Conservation (phyloP, 495 filamentous ascomycete species). For the Podospora didyma region DNA sequence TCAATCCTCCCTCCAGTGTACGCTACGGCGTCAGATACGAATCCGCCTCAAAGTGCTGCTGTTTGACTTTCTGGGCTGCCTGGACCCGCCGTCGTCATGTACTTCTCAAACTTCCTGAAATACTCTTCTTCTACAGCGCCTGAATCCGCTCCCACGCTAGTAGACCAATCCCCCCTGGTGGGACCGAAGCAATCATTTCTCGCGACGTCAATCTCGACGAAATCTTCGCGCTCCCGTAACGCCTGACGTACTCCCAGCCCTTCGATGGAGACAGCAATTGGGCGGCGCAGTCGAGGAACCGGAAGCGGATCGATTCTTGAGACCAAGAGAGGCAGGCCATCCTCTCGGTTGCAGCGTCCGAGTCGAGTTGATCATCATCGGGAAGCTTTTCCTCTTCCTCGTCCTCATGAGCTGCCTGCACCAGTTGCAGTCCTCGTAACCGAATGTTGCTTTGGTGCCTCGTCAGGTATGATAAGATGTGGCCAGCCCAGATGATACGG, state of each 20-base stretch:
- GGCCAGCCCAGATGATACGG: not conserved
- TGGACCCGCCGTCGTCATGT: too few species aligned
- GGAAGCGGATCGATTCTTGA: not conserved
- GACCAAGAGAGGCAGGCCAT: too few species aligned
- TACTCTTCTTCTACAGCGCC: too few species aligned
- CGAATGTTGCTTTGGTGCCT: not conserved
- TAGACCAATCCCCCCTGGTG: too few species aligned
- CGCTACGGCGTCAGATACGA: too few species aligned
- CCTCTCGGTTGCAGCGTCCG: not conserved
- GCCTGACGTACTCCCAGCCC: not conserved
- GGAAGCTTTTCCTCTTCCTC: not conserved
- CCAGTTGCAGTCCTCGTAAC: not conserved
- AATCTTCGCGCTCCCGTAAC: not conserved
- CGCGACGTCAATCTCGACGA: not conserved
- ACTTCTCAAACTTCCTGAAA: too few species aligned
- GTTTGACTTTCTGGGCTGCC: too few species aligned
- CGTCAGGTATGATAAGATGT: not conserved
- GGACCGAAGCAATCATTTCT: not conserved
- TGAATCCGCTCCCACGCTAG: too few species aligned
- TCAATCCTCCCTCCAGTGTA: too few species aligned
- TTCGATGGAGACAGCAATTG: not conserved
- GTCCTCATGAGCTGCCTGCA: not conserved
- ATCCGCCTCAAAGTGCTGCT: too few species aligned
- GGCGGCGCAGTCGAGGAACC: not conserved
- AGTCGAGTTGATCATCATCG: not conserved